A percentile compares a stretch with the other conserved stretches of the same genome.
These are phyloP conservation scores for Plasmodium chabaudi DNA, from an alignment of 169 alveolate genomes.

Conservation along the genomic window DNA sequence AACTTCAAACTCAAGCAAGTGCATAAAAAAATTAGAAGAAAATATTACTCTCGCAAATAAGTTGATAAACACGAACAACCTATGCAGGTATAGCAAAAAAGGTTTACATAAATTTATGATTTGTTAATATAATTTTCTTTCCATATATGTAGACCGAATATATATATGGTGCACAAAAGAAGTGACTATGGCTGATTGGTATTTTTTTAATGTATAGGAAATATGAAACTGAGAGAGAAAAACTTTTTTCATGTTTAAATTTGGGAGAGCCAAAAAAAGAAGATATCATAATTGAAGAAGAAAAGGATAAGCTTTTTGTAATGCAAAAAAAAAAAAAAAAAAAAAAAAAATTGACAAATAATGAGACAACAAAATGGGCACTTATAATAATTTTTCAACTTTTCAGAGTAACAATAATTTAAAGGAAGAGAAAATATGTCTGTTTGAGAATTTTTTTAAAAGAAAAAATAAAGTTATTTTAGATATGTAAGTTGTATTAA, in stretches of 20 bases:
- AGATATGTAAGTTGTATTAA: slow-evolving; percentile 29
- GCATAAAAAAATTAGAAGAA: slow-evolving; percentile 50
- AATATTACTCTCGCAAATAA: slow-evolving; percentile 41
- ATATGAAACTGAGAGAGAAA: slow-evolving; percentile 54
- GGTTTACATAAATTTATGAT: not conserved
- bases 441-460: slow-evolving; percentile 41
- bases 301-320: not conserved
- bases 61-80: slow-evolving; percentile 33
- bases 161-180: too few relatives aligned
- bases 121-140: not conserved
- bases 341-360: not conserved
- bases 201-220: slow-evolving; percentile 16
- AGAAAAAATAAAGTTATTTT: slow-evolving; percentile 38
- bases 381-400: too few relatives aligned
- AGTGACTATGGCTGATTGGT: too few relatives aligned
- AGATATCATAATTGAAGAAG: slow-evolving; percentile 8
- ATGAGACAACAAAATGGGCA: not conserved
- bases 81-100: slow-evolving; percentile 32
- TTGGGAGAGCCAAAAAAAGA: not conserved
- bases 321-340: slow-evolving; percentile 8
- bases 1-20: slow-evolving; percentile 37
- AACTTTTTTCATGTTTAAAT: slow-evolving; percentile 5
- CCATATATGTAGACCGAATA: too few relatives aligned
- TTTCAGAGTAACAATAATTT: too few relatives aligned
- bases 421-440: slow-evolving; percentile 5